Evolutionary conservation across 345 rosid genomes (phyloP).

Genomic region (Mercurialis annua): DNA sequence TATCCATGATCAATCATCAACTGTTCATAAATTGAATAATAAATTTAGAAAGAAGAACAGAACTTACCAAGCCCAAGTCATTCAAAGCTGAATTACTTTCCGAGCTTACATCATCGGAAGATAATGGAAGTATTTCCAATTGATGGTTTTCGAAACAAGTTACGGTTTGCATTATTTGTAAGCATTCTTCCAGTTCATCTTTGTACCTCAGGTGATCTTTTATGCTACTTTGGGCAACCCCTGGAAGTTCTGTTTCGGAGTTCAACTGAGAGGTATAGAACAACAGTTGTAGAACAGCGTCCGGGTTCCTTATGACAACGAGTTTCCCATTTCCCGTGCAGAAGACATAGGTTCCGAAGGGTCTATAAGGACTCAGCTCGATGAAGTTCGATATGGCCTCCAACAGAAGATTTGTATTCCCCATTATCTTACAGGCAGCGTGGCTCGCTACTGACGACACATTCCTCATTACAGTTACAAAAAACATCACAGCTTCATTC

Average conservation of each 20-base stretch:
- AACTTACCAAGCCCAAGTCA: conserved; percentile 69
- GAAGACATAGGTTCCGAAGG: conserved; percentile 69
- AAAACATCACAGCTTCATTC: conserved; percentile 26
- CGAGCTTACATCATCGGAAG: conserved; percentile 20
- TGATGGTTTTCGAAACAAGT: conserved; percentile 26
- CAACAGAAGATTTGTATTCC: conserved; percentile 54
- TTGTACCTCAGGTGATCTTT: conserved; percentile 43
- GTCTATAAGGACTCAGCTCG: conserved; percentile 74
- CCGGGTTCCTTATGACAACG: conserved; percentile 57
- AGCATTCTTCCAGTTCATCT: conserved; percentile 30
- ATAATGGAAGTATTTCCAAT: conserved; percentile 36
- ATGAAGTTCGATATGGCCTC: conserved; percentile 56
- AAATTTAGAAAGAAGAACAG: not conserved
- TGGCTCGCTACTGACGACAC: conserved; percentile 51
- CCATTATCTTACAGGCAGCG: conserved; percentile 61
- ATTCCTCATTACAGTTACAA: conserved; percentile 46
- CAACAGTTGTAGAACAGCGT: conserved; percentile 67
- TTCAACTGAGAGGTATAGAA: conserved; percentile 57
- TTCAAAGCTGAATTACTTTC: conserved; percentile 27
- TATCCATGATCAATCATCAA: no score
- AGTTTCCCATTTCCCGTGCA: conserved; percentile 40
- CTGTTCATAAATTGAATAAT: not conserved
- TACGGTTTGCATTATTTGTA: conserved; percentile 24
- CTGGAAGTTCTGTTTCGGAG: conserved; percentile 28
- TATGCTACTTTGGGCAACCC: conserved; percentile 40